Conservation (phyloP, 2,329 filamentous ascomycete species). For the Parastagonospora avenae region DNA sequence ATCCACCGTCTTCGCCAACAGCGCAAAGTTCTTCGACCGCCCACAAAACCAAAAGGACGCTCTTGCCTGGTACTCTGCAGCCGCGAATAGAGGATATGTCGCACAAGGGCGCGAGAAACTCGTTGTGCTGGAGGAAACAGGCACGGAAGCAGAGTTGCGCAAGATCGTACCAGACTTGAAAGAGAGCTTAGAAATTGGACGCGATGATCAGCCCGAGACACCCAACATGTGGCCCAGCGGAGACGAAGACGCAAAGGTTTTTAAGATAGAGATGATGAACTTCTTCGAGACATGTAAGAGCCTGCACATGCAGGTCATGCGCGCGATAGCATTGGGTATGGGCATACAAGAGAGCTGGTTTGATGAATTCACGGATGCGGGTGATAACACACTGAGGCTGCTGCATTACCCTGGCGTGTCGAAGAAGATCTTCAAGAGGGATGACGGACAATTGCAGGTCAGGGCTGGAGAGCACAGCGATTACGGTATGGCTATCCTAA, state of each 20-base stretch:
- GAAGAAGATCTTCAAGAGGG: slow-evolving; percentile 68
- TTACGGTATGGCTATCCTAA: slow-evolving; percentile 50
- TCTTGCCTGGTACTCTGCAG: slow-evolving; percentile 50
- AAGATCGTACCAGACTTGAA: slow-evolving; percentile 54
- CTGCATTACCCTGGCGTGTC: slow-evolving; percentile 76
- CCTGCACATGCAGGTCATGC: slow-evolving; percentile 79
- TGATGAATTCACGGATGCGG: slow-evolving; percentile 69
- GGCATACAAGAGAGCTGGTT: slow-evolving; percentile 74
- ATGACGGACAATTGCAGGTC: slow-evolving; percentile 73
- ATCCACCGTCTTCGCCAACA: slow-evolving; percentile 63
- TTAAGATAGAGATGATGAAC: slow-evolving; percentile 72
- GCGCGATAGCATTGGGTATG: slow-evolving; percentile 83
- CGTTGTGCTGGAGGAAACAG: slow-evolving; percentile 41
- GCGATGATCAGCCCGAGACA: slow-evolving; percentile 63
- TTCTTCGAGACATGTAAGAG: slow-evolving; percentile 78
- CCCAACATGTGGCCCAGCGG: slow-evolving; percentile 79
- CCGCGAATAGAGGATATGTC: slow-evolving; percentile 56
- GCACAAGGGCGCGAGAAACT: slow-evolving; percentile 52
- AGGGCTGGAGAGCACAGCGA: slow-evolving; percentile 79
- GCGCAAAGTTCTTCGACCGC: slow-evolving; percentile 47
- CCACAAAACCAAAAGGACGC: slow-evolving; percentile 46
- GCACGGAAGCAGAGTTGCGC: slow-evolving; percentile 44
- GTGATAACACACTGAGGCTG: slow-evolving; percentile 63
- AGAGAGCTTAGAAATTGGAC: slow-evolving; percentile 66
- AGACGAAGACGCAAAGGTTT: slow-evolving; percentile 61